Evolutionary conservation across 1,139 yeast genomes (phyloP).

Genomic region (Zygosaccharomyces pseudobailii): DNA sequence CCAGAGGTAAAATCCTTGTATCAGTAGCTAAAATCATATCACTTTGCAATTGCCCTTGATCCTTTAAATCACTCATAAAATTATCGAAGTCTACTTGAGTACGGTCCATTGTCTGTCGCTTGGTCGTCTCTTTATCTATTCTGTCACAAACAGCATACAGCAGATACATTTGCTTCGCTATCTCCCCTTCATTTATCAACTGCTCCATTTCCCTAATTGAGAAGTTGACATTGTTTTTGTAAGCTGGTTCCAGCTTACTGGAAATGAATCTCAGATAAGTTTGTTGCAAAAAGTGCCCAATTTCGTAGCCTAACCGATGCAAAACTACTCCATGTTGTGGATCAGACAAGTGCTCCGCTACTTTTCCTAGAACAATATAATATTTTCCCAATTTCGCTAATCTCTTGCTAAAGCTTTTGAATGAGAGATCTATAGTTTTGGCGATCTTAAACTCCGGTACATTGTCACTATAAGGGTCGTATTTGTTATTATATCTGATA

Average conservation of each 20-base stretch:
- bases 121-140: conserved; percentile 23
- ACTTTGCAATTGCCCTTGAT: conserved; percentile 22
- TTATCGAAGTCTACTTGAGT: conserved; percentile 30
- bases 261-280: conserved; percentile 46
- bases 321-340: conserved; percentile 63
- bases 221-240: conserved; percentile 41
- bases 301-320: conserved; percentile 64
- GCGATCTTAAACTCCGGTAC: conserved; percentile 68
- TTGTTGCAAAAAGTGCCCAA: conserved; percentile 45
- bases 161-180: conserved; percentile 24
- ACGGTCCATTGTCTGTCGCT: conserved; percentile 26
- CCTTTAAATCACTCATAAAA: conserved; percentile 32
- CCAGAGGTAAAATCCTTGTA: conserved; percentile 48
- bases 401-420: conserved; percentile 66
- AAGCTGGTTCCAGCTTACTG: conserved; percentile 51
- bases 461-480: conserved; percentile 39
- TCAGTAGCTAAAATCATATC: conserved; percentile 37
- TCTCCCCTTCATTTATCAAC: conserved; percentile 22
- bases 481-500: conserved; percentile 61
- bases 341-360: conserved; percentile 56
- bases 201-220: conserved; percentile 49
- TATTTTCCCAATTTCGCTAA: conserved; percentile 60
- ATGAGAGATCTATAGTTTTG: conserved; percentile 66
- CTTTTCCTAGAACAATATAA: conserved; percentile 48
- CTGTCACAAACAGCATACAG: conserved; percentile 22